Base-by-base conservation (phyloP, 2,329 filamentous ascomycete genomes). In the Cladophialophora yegresii region DNA sequence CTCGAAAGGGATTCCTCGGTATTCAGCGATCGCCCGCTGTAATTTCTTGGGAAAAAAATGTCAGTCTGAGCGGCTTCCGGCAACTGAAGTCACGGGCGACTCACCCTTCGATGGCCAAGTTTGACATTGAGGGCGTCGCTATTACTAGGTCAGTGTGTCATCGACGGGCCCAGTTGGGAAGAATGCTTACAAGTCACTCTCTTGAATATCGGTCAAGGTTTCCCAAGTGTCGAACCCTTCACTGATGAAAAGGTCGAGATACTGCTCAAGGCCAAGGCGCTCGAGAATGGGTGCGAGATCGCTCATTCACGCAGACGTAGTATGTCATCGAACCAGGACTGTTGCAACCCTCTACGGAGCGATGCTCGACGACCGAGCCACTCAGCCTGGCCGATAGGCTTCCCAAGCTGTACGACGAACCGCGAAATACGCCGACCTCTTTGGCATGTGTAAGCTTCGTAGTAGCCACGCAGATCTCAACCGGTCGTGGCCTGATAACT, bases 191-290 rank as follows among this genome's bases (percentile, higher is more conserved):
- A 95, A 81, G 73, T 95, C 91, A 26, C 89, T 90, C 76, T 93
- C 91, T 66, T 90, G 92, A 60, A 95, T 92, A 73, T 93, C 90
- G 57, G 92, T 81, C 61, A 93, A 87, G 0, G 88, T 92, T 36
- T 92, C 89, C 91, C 91, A 93, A 10, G 87, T 87, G 75, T 95
- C 91, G 75, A 95, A 95, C 2, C 91, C 91, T 77, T 93, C 90
- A 59, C 90, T 86, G 50, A 91, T 75, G 71, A 95, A 90, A 62
- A 82, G 78, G 70, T 88, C 83, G 65, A 90, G 84, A 78, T 95
- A 93, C 77, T 92, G 89, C 78, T 85, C 82, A 76, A 95, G 83
- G 74, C 90, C 90, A 81, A 93, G 82, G 82, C 90, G 89, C 78
- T 85, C 83, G 75, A 93, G 87, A 70, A 88, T 84, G 43, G 82